These are phyloP conservation scores for Aspergillus ruber DNA, from an alignment of 2,329 filamentous ascomycete species.

Conservation along the genomic window DNA sequence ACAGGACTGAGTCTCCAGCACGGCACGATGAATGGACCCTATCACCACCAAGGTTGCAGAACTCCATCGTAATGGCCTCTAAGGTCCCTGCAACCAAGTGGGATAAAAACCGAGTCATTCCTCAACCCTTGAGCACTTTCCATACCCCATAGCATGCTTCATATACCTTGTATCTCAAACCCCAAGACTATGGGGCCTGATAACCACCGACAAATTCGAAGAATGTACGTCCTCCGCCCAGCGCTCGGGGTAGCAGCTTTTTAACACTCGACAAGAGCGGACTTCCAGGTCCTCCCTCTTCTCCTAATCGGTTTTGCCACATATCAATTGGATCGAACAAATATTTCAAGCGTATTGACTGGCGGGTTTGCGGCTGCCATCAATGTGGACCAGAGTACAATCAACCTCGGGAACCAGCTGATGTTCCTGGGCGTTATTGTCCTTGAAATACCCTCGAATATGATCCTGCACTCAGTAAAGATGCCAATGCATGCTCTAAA, in stretches of 20 bases:
- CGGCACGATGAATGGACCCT: not conserved
- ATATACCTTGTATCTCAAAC: not conserved
- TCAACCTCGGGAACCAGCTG: slow-evolving; percentile 50
- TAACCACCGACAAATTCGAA: not conserved
- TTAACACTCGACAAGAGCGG: slow-evolving; percentile 30
- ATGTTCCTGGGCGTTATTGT: slow-evolving; percentile 49
- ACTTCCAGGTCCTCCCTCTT: slow-evolving; percentile 43
- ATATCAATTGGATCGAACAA: slow-evolving; percentile 50
- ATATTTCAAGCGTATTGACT: slow-evolving; percentile 47
- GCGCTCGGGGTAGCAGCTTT: not conserved
- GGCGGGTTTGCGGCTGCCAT: slow-evolving; percentile 43
- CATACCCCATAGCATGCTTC: not conserved
- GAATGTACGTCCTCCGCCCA: not conserved
- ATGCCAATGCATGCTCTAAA: slow-evolving; percentile 12
- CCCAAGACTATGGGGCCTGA: not conserved
- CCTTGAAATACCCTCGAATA: slow-evolving; percentile 48
- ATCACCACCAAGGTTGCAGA: not conserved
- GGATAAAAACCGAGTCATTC: not conserved
- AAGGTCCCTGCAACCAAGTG: not conserved
- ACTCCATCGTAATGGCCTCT: not conserved
- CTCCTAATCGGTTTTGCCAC: slow-evolving; percentile 46
- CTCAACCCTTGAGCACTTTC: not conserved
- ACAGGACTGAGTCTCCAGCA: too few species aligned
- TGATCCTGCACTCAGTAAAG: slow-evolving; percentile 24
- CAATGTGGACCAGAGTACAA: slow-evolving; percentile 39